Base-by-base conservation (phyloP, 805 yeast species). In the Candida loeiensis region DNA sequence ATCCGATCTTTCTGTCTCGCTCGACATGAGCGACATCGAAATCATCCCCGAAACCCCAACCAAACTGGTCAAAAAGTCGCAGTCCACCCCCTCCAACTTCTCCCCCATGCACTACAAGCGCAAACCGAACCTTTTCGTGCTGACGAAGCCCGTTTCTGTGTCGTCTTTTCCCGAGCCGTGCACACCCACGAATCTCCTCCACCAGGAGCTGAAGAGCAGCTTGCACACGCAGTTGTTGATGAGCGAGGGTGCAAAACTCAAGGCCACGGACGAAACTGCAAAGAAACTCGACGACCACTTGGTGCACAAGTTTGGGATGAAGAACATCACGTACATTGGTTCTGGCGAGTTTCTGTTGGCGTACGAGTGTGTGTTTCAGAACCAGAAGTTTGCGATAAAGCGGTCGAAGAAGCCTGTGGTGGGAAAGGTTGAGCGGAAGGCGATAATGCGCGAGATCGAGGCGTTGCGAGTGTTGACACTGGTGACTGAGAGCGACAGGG, bases 291-390 rank as follows among this genome's bases (percentile, higher is more conserved):
- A 73, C 49, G 70, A 70, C 21, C 73, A 66, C 41, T 64, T 80
- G 41, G 56, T 63, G 19, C 60, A 66, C 25, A 67, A 71, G 49
- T 80, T 79, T 59, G 82, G 82, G 2, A 48, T 51, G 45, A 53
- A 57, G 16, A 80, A 82, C 46, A 90, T 91, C 32, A 71, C 73
- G 32, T 63, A 81, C 33, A 66, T 91, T 16, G 96, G 96, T 2
- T 69, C 76, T 25, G 98, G 99, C 17, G 95, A 88, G 59, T 93
- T 93, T 54, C 88, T 96, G 2, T 70, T 79, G 16, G 99, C 95
- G 13, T 93, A 80, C 60, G 85, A 85, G 46, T 91, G 91, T 31
- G 71, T 79, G 12, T 84, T 80, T 53, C 80, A 80, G 45, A 70
- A 73, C 38, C 73, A 75, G 35, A 80, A 77, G 52, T 88, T 80